Percentiles rank a stretch among this genome's conserved stretches.
Evolutionary conservation across 192 early-diverging fungal genomes (phyloP).

Genomic region (Backusella psychrophila): DNA sequence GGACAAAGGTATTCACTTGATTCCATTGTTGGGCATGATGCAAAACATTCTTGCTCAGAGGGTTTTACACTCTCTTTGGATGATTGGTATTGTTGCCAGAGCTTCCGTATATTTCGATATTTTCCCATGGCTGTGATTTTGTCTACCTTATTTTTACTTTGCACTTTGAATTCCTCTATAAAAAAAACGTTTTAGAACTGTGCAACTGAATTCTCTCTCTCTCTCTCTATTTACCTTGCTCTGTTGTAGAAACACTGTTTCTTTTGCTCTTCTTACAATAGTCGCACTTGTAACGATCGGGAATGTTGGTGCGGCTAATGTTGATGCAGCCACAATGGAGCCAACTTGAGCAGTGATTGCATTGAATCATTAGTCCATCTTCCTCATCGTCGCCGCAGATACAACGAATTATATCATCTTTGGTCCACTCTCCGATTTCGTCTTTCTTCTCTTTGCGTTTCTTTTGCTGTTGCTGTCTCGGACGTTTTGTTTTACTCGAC

Average conservation of each 20-base stretch:
- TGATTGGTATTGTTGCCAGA: constrained; percentile 8
- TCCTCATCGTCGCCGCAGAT: constrained; percentile 87
- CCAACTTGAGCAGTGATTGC: constrained; percentile 91
- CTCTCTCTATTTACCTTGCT: too few species aligned
- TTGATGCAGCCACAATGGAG: constrained; percentile 89
- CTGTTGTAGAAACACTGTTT: not conserved
- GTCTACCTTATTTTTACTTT: not conserved
- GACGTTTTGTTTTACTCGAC: not conserved
- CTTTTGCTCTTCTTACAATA: constrained; percentile 45
- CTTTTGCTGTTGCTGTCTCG: not conserved
- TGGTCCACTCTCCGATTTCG: not conserved
- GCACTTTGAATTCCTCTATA: not conserved
- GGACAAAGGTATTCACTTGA: not conserved
- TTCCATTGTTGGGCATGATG: not conserved
- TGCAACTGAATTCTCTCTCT: not conserved
- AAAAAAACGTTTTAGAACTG: too few species aligned
- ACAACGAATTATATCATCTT: constrained; percentile 85
- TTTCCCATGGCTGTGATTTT: not conserved
- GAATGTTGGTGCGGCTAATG: constrained; percentile 66
- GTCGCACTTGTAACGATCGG: constrained; percentile 87
- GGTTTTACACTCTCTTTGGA: not conserved
- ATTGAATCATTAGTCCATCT: constrained; percentile 97
- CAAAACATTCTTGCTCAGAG: not conserved
- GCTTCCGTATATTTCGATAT: not conserved
- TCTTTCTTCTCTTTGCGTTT: not conserved